Conservation (phyloP, 202 grass and related monocot genomes). For the Eragrostis tef region DNA sequence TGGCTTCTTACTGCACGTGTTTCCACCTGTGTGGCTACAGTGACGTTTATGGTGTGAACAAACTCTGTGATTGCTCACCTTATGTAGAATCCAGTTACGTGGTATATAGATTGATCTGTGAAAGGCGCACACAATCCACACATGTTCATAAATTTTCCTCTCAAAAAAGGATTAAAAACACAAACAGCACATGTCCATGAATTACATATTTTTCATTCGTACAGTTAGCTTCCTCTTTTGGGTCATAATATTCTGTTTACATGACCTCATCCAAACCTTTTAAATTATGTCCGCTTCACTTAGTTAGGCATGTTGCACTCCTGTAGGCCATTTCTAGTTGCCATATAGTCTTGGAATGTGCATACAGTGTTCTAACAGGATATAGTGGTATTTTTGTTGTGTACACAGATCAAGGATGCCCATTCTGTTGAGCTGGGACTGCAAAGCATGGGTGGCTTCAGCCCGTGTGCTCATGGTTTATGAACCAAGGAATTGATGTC, state of each 20-base stretch:
- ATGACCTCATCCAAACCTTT: slow-evolving; percentile 48
- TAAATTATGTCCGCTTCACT: slow-evolving; percentile 34
- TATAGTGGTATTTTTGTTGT: slow-evolving; percentile 1
- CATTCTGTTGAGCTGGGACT: slow-evolving; percentile 40
- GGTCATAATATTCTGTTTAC: slow-evolving; percentile 46
- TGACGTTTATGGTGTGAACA: slow-evolving; percentile 39
- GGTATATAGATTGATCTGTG: slow-evolving; percentile 38
- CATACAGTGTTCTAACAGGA: slow-evolving; percentile 9
- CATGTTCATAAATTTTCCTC: too few species aligned
- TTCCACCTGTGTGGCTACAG: slow-evolving; percentile 31
- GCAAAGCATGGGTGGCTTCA: slow-evolving; percentile 38
- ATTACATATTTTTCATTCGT: slow-evolving; percentile 34
- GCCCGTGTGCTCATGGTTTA: slow-evolving; percentile 27
- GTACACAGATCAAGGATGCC: slow-evolving; percentile 53
- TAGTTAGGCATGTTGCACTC: slow-evolving; percentile 46
- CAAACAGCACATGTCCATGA: slow-evolving; percentile 14
- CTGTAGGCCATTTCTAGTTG: slow-evolving; percentile 32
- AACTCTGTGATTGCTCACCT: slow-evolving; percentile 21
- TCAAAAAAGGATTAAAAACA: too few species aligned
- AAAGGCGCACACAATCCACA: slow-evolving; percentile 21
- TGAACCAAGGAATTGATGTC: slow-evolving; percentile 43
- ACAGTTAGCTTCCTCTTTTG: slow-evolving; percentile 25
- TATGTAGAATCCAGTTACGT: slow-evolving; percentile 30
- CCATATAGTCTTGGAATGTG: slow-evolving; percentile 38
- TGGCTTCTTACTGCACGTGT: background rate